Conservation (phyloP, 108 stramenopile genomes). For the Nitzschia putrida region DNA sequence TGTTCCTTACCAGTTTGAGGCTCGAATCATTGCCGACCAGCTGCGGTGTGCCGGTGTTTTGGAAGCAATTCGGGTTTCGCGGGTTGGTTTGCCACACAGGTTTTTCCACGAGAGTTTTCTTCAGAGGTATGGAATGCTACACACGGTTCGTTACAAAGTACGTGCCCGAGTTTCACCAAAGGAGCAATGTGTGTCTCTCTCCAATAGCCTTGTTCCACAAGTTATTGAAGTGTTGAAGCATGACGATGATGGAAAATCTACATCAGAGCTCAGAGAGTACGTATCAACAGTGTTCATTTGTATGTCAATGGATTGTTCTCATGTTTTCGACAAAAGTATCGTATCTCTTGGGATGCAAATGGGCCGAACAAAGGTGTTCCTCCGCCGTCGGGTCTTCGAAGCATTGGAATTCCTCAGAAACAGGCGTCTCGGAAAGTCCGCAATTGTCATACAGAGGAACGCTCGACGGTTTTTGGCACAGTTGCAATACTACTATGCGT, state of each 20-base stretch:
- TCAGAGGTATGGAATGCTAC: slow-evolving; percentile 68
- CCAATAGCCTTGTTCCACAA: slow-evolving; percentile 16
- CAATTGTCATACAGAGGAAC: slow-evolving; percentile 52
- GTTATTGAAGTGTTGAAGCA: slow-evolving; percentile 14
- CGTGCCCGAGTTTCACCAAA: not conserved
- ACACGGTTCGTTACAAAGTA: not conserved
- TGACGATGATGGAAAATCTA: not conserved
- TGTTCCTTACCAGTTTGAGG: slow-evolving; percentile 68
- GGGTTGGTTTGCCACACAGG: slow-evolving; percentile 96
- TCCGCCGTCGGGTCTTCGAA: slow-evolving; percentile 78
- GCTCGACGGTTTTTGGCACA: slow-evolving; percentile 48
- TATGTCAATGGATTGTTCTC: not conserved
- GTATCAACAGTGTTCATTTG: not conserved
- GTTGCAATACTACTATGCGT: slow-evolving; percentile 21
- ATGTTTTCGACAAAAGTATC: slow-evolving; percentile 9
- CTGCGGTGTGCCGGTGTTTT: slow-evolving; percentile 96
- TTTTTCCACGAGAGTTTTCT: slow-evolving; percentile 86
- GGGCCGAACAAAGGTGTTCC: slow-evolving; percentile 86
- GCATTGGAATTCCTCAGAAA: slow-evolving; percentile 71
- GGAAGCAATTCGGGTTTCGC: slow-evolving; percentile 98
- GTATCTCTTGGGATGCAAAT: slow-evolving; percentile 80
- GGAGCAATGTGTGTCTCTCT: slow-evolving; percentile 18
- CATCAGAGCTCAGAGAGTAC: slow-evolving; percentile 11
- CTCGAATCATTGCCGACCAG: slow-evolving; percentile 86
- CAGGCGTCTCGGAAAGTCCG: slow-evolving; percentile 39